These are phyloP conservation scores for Posidonia australis DNA, from an alignment of 106 monocot species.

Conservation along the genomic window DNA sequence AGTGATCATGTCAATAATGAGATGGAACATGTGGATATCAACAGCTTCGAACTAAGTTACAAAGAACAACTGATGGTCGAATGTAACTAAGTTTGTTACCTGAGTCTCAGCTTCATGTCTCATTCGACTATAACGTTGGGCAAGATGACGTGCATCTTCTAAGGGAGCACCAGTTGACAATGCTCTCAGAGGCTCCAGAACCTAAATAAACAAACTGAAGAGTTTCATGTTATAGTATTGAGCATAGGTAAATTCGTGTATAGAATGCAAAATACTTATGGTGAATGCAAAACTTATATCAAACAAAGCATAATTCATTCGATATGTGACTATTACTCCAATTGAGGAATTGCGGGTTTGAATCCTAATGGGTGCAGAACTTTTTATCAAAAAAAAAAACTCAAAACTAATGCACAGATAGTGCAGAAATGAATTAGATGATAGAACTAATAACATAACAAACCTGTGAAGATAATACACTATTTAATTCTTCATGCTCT, in stretches of 20 bases:
- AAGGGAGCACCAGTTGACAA: slow-evolving; percentile 68
- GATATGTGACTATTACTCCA: too few species aligned
- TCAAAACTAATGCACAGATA: too few species aligned
- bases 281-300: too few species aligned
- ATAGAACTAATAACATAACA: background rate
- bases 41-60: background rate
- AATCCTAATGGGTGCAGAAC: too few species aligned
- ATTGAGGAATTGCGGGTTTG: too few species aligned
- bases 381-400: too few species aligned
- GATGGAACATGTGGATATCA: background rate
- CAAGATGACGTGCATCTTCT: slow-evolving; percentile 97
- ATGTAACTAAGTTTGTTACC: slow-evolving; percentile 16
- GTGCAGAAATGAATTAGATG: too few species aligned
- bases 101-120: slow-evolving; percentile 77
- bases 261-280: too few species aligned
- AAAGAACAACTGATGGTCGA: background rate
- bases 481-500: slow-evolving; percentile 73
- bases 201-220: slow-evolving; percentile 29
- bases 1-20: background rate
- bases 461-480: slow-evolving; percentile 63
- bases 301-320: too few species aligned
- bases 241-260: too few species aligned
- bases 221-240: too few species aligned
- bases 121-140: slow-evolving; percentile 95
- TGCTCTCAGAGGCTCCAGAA: slow-evolving; percentile 71